Evolutionary conservation across 192 early-diverging fungal species (phyloP).

Genomic region (Podila minutissima): DNA sequence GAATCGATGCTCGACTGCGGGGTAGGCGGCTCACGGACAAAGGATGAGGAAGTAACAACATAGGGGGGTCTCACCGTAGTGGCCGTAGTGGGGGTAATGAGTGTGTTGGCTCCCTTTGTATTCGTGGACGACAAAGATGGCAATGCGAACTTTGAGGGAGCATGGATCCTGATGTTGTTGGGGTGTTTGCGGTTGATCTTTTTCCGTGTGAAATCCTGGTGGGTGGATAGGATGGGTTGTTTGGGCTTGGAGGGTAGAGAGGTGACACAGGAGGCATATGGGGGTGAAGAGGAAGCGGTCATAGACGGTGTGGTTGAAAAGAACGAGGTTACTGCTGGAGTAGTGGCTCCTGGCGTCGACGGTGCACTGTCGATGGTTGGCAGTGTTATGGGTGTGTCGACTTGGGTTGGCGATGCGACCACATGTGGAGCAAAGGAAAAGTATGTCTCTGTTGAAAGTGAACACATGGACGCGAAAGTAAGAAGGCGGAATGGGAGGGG

Average conservation of each 20-base stretch:
- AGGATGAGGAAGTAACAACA: not conserved
- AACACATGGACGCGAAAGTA: not conserved
- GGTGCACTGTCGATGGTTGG: not conserved
- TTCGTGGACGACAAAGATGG: not conserved
- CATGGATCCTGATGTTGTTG: not conserved
- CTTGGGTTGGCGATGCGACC: not conserved
- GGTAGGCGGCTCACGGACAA: not conserved
- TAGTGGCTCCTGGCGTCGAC: not conserved
- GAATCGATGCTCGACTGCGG: slow-evolving; percentile 1
- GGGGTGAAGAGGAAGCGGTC: not conserved
- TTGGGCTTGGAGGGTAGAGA: not conserved
- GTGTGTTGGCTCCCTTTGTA: not conserved
- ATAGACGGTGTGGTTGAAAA: not conserved
- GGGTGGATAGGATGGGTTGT: not conserved
- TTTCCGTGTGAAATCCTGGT: not conserved
- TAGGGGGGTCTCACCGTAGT: not conserved
- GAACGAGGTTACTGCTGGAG: not conserved
- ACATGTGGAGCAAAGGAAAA: not conserved
- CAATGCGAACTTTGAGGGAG: not conserved
- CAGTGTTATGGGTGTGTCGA: not conserved
- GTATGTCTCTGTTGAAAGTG: not conserved
- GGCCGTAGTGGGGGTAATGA: not conserved
- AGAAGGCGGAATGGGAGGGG: not conserved
- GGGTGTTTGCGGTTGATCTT: slow-evolving; percentile 1
- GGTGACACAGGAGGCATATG: not conserved